Conservation (phyloP, 352 stramenopile species). For the Phytophthora ohioensis region DNA sequence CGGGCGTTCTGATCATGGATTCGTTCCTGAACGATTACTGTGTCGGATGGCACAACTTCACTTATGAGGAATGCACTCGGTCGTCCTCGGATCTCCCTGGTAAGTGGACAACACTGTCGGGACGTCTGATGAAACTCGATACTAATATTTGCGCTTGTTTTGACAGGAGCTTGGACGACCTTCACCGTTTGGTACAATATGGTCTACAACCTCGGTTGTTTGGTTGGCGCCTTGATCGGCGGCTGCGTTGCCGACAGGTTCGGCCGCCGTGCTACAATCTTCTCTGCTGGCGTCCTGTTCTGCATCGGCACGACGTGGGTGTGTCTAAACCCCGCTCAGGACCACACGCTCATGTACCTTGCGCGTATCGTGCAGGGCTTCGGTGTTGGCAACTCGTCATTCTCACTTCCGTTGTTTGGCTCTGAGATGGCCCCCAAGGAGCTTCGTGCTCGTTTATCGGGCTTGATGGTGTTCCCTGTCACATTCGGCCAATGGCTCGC, state of each 20-base stretch:
- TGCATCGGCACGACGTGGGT: constrained; percentile 47
- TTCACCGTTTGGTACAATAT: constrained; percentile 52
- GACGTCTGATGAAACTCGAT: no score
- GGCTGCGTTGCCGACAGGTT: constrained; percentile 40
- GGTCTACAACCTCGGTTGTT: constrained; percentile 50
- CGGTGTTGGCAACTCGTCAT: constrained; percentile 50
- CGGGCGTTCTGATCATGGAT: constrained; percentile 44
- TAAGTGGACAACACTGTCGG: constrained; percentile 18
- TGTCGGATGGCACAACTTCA: constrained; percentile 48
- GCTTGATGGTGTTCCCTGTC: constrained; percentile 45
- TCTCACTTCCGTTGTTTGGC: constrained; percentile 47
- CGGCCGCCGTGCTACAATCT: constrained; percentile 41
- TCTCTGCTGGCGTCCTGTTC: constrained; percentile 40
- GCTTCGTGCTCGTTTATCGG: constrained; percentile 43
- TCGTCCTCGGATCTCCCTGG: constrained; percentile 27
- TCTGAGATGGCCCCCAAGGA: constrained; percentile 49
- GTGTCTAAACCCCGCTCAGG: constrained; percentile 32
- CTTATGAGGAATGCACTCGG: constrained; percentile 36
- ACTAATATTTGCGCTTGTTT: no score
- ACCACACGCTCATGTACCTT: constrained; percentile 39
- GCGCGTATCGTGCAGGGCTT: constrained; percentile 46
- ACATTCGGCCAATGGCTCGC: constrained; percentile 43
- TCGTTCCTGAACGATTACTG: constrained; percentile 50
- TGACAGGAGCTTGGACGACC: constrained; percentile 3
- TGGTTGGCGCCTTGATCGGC: constrained; percentile 43